Evolutionary conservation across 2,329 filamentous ascomycete species (phyloP).

Genomic region (Corinectria fuckeliana): DNA sequence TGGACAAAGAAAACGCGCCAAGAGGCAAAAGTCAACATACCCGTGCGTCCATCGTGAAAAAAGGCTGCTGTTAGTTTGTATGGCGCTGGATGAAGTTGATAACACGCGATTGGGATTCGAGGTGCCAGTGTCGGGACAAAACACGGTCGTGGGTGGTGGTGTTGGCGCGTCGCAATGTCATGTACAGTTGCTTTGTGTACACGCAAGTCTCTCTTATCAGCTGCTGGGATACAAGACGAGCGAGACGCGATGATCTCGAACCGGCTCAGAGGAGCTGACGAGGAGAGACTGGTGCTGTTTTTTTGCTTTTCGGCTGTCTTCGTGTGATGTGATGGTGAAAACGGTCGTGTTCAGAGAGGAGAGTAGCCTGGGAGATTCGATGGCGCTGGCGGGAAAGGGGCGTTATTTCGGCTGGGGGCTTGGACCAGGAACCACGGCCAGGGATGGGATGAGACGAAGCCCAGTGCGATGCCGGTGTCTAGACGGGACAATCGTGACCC

Average conservation of each 20-base stretch:
- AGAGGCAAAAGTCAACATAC: conserved; percentile 34
- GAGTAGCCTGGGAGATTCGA: conserved; percentile 14
- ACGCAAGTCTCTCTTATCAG: conserved; percentile 5
- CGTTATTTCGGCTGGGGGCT: conserved; percentile 33
- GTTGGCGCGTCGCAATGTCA: conserved; percentile 20
- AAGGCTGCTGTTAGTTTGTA: conserved; percentile 21
- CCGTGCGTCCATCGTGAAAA: conserved; percentile 44
- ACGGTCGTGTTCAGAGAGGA: conserved; percentile 8
- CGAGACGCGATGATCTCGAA: conserved; percentile 16
- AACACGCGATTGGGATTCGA: conserved; percentile 30
- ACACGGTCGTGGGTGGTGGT: conserved; percentile 1
- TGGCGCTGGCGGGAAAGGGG: conserved; percentile 36
- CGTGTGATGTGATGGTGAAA: too few species aligned
- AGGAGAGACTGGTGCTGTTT: conserved; percentile 1
- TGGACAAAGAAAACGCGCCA: conserved; percentile 20
- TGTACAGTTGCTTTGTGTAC: conserved; percentile 13
- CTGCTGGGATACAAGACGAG: conserved; percentile 4
- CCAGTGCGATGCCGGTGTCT: conserved; percentile 16
- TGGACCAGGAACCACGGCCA: conserved; percentile 32
- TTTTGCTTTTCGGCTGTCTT: neutral
- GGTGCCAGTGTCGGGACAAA: conserved; percentile 12
- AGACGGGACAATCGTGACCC: conserved; percentile 1
- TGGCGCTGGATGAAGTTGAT: conserved; percentile 24
- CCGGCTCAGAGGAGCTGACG: conserved; percentile 11
- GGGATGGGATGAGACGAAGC: conserved; percentile 28